phyloP scores from a whole-genome alignment of 768 basidiomycete genomes.

The Crucibulum laeve region DNA sequence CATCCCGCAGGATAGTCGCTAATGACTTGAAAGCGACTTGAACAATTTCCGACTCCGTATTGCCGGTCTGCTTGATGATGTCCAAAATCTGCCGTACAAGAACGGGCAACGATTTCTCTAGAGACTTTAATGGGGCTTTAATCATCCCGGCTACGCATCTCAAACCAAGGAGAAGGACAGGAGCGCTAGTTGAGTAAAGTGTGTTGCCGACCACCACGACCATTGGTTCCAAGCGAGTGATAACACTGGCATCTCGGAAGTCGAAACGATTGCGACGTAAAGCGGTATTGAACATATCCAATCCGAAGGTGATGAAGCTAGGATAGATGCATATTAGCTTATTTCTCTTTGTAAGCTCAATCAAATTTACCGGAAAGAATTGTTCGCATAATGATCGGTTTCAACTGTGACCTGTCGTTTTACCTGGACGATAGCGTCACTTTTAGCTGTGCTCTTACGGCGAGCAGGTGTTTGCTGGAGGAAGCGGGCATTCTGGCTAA shows the following conservation, averaged over 20 bases:
- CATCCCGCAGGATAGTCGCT: conserved; percentile 86
- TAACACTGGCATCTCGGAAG: conserved; percentile 66
- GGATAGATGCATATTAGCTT: conserved; percentile 3
- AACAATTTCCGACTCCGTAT: conserved; percentile 84
- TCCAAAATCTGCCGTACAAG: conserved; percentile 80
- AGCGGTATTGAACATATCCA: conserved; percentile 88
- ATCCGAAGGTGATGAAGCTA: conserved; percentile 87
- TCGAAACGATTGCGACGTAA: conserved; percentile 84
- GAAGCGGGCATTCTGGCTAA: conserved; percentile 89
- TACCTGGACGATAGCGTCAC: conserved; percentile 70
- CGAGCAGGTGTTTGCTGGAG: conserved; percentile 54
- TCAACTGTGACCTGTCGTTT: conserved; percentile 59
- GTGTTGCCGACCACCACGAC: conserved; percentile 87
- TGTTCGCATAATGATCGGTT: conserved; percentile 73
- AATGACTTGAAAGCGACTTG: conserved; percentile 88
- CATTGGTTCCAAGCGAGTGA: conserved; percentile 85
- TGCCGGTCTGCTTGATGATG: conserved; percentile 78
- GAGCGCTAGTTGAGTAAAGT: conserved; percentile 76
- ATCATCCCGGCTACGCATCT: conserved; percentile 78
- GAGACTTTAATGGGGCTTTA: conserved; percentile 76
- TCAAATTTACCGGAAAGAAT: conserved; percentile 73
- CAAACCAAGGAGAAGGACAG: conserved; percentile 72
- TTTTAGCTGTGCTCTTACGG: conserved; percentile 33
- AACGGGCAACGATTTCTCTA: conserved; percentile 74
- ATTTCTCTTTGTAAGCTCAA: not conserved